These are phyloP conservation scores for Pseudogymnoascus pannorum DNA, from an alignment of 2,329 filamentous ascomycete species.

Conservation along the genomic window DNA sequence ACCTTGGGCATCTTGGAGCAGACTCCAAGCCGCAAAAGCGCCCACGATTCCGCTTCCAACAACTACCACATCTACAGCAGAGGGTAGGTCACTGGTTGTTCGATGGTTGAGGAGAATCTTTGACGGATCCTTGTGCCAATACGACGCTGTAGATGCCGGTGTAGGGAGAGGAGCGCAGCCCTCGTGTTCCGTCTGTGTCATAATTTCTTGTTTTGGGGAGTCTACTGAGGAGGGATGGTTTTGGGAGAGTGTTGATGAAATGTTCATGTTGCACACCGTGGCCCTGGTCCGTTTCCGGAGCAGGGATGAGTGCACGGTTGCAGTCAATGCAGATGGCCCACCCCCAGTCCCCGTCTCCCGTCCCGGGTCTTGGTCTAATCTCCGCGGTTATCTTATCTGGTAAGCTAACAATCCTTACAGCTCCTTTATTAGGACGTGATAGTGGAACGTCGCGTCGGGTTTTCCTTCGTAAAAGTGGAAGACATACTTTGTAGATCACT, in stretches of 20 bases:
- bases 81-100: constrained; percentile 56
- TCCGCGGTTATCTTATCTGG: background rate
- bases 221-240: background rate
- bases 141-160: constrained; percentile 54
- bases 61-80: constrained; percentile 59
- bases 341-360: background rate
- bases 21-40: constrained; percentile 59
- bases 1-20: constrained; percentile 40
- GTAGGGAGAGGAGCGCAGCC: constrained; percentile 44
- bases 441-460: background rate
- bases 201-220: background rate
- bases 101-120: constrained; percentile 57
- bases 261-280: background rate
- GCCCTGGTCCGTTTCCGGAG: background rate
- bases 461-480: background rate
- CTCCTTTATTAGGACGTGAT: background rate
- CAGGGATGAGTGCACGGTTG: background rate
- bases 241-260: background rate
- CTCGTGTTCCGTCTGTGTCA: constrained; percentile 5
- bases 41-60: constrained; percentile 73
- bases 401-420: background rate
- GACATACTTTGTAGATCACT: background rate
- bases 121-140: constrained; percentile 68
- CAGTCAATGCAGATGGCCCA: background rate
- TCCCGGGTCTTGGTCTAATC: background rate